These are phyloP conservation scores for Bruguiera sexangula DNA, from an alignment of 345 rosid species.

Conservation along the genomic window DNA sequence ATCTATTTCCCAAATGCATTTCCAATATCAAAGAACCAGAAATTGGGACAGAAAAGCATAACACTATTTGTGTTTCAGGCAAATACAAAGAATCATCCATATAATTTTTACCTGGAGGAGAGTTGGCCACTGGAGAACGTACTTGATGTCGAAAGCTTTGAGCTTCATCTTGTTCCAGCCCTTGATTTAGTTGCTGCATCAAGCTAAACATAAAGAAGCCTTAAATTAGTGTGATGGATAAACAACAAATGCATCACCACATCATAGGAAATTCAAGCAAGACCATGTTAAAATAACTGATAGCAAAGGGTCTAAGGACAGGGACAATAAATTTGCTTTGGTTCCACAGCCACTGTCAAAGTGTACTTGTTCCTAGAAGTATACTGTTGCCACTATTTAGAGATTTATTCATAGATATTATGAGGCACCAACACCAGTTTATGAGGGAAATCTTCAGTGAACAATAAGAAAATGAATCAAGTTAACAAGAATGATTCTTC, in stretches of 20 bases:
- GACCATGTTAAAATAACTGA: neutral
- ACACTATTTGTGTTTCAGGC: neutral
- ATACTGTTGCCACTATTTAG: neutral
- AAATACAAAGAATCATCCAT: neutral
- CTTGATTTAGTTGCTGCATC: slow-evolving; percentile 59
- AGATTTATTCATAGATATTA: too few relatives aligned
- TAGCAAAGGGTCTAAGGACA: neutral
- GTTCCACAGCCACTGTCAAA: slow-evolving; percentile 1
- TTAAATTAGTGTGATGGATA: neutral
- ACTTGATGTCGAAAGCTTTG: slow-evolving; percentile 40
- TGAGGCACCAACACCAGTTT: too few relatives aligned
- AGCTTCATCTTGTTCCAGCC: slow-evolving; percentile 60
- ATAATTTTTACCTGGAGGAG: slow-evolving; percentile 41
- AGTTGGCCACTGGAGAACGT: slow-evolving; percentile 53
- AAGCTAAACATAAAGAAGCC: slow-evolving; percentile 33
- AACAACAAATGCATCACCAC: neutral
- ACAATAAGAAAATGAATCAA: neutral
- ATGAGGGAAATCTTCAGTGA: slow-evolving; percentile 14
- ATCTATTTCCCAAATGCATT: slow-evolving; percentile 7
- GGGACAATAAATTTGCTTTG: neutral
- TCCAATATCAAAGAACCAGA: neutral
- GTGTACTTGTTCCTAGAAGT: neutral
- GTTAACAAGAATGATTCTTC: too few relatives aligned
- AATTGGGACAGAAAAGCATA: slow-evolving; percentile 13
- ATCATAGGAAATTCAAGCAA: slow-evolving; percentile 1